A percentile compares a stretch with the other conserved stretches of the same genome.
Conservation (phyloP, 805 yeast species). For the Suhomyces pyralidae region DNA sequence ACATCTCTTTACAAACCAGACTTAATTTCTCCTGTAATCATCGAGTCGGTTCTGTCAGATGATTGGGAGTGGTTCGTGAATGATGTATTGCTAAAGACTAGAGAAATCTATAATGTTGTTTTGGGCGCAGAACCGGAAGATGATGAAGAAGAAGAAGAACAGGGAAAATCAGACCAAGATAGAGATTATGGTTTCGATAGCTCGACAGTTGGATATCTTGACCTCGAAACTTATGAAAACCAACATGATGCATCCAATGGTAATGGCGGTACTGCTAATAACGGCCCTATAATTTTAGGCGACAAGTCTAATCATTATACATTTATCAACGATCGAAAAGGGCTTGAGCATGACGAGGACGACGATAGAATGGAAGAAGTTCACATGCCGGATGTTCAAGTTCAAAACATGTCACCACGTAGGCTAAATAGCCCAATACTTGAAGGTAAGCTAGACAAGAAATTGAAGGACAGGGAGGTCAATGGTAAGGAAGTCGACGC, state of each 20-base stretch:
- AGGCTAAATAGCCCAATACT: not conserved
- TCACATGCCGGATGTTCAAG: conserved; percentile 19
- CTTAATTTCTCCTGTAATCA: conserved; percentile 43
- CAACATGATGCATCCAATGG: conserved; percentile 14
- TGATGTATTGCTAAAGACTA: conserved; percentile 47
- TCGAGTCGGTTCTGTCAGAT: conserved; percentile 30
- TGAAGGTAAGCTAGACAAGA: conserved; percentile 11
- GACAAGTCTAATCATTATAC: conserved; percentile 33
- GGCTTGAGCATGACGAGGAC: conserved; percentile 15
- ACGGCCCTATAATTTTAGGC: conserved; percentile 31
- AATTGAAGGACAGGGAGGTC: conserved; percentile 7
- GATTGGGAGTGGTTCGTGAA: conserved; percentile 52
- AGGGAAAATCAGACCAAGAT: conserved; percentile 5
- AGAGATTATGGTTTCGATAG: conserved; percentile 26
- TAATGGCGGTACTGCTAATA: conserved; percentile 8
- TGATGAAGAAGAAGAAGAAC: conserved; percentile 9
- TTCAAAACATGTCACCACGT: conserved; percentile 33
- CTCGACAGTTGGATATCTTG: conserved; percentile 38
- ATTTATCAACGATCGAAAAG: conserved; percentile 23
- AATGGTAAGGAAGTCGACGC: not conserved
- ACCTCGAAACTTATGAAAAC: conserved; percentile 33
- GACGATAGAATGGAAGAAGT: conserved; percentile 20
- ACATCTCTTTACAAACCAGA: conserved; percentile 59
- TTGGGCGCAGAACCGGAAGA: conserved; percentile 42
- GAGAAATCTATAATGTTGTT: conserved; percentile 56